These are phyloP conservation scores for Skeletonema menzelii DNA, from an alignment of 108 stramenopile species.

Conservation along the genomic window DNA sequence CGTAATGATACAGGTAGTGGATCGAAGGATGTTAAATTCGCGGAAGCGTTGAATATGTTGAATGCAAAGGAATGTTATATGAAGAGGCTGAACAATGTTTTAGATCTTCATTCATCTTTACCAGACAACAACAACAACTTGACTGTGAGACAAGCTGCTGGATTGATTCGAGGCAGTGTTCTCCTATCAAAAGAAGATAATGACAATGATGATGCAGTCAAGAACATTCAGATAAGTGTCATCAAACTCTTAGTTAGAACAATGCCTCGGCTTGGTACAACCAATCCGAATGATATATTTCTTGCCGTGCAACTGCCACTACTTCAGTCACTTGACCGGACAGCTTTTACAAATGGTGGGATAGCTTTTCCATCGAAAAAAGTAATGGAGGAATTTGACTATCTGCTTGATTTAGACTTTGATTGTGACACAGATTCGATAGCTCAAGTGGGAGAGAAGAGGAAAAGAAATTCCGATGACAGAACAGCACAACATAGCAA, in stretches of 20 bases:
- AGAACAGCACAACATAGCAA: not conserved
- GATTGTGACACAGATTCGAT: not conserved
- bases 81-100: constrained; percentile 13
- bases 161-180: constrained; percentile 18
- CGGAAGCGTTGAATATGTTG: constrained; percentile 6
- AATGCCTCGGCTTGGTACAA: constrained; percentile 11
- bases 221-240: not conserved
- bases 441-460: constrained; percentile 22
- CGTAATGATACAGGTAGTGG: not conserved
- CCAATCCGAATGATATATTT: constrained; percentile 25
- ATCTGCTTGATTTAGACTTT: constrained; percentile 14
- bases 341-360: constrained; percentile 17
- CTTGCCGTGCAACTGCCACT: constrained; percentile 24
- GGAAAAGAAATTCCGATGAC: constrained; percentile 4
- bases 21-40: not conserved
- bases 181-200: constrained; percentile 7
- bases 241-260: constrained; percentile 1
- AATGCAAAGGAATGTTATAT: constrained; percentile 6
- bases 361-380: constrained; percentile 9
- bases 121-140: not conserved
- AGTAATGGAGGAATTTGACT: constrained; percentile 3
- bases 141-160: constrained; percentile 19
- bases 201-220: not conserved
- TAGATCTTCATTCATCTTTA: not conserved
- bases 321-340: constrained; percentile 20